Evolutionary conservation across 2,329 filamentous ascomycete genomes (phyloP).

Genomic region (Aspergillus tubingensis): DNA sequence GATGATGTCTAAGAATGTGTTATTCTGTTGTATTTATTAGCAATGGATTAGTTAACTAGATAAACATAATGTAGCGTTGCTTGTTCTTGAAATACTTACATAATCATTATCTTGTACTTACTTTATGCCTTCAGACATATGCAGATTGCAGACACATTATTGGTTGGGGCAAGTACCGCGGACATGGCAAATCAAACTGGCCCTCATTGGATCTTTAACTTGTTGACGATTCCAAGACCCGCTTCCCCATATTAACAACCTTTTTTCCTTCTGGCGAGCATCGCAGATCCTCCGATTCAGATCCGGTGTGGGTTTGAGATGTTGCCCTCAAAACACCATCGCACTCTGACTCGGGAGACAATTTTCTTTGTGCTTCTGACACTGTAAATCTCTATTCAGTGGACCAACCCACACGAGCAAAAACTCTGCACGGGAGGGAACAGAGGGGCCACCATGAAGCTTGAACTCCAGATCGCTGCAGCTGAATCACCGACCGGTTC

Average conservation of each 20-base stretch:
- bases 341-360: no score
- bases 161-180: neutral
- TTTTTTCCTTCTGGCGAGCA: neutral
- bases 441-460: neutral
- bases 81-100: neutral
- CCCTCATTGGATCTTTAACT: neutral
- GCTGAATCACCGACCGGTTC: neutral
- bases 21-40: neutral
- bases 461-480: neutral
- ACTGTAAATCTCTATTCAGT: no score
- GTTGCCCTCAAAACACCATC: neutral
- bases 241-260: constrained; percentile 8
- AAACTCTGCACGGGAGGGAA: neutral
- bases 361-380: no score
- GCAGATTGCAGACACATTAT: neutral
- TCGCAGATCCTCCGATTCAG: neutral
- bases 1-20: neutral
- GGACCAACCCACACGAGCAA: neutral
- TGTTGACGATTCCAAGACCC: neutral
- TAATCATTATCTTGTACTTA: neutral
- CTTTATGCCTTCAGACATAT: no score
- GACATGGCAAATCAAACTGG: no score
- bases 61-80: neutral
- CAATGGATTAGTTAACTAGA: neutral
- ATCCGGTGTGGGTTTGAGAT: neutral